These are phyloP conservation scores for Leishmania arabica DNA, from an alignment of 208 protist genomes.

Conservation along the genomic window DNA sequence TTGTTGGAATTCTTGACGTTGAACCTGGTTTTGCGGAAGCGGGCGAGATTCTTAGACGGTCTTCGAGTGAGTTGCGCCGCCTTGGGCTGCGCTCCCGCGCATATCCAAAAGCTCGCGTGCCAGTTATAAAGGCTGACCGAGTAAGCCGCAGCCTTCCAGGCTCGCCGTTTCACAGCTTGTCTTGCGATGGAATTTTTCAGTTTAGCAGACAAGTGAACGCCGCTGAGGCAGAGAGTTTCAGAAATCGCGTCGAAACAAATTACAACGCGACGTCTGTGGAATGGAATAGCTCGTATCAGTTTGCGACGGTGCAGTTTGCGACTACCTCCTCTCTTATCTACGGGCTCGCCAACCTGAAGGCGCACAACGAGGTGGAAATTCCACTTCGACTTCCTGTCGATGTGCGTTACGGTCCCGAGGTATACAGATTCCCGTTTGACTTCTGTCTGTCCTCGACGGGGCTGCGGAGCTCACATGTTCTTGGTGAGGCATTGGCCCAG, in stretches of 20 bases:
- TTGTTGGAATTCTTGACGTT: slow-evolving; percentile 86
- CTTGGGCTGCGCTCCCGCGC: slow-evolving; percentile 69
- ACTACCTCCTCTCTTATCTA: slow-evolving; percentile 63
- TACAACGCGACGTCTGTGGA: slow-evolving; percentile 71
- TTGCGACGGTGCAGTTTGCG: slow-evolving; percentile 78
- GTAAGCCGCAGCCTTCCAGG: slow-evolving; percentile 78
- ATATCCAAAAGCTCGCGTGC: slow-evolving; percentile 81
- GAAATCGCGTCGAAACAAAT: slow-evolving; percentile 46
- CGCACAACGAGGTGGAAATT: slow-evolving; percentile 77
- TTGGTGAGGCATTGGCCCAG: slow-evolving; percentile 63
- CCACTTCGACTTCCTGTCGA: slow-evolving; percentile 81
- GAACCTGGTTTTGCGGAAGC: slow-evolving; percentile 83
- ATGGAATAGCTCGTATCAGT: slow-evolving; percentile 78
- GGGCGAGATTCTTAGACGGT: slow-evolving; percentile 67
- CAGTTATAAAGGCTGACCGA: slow-evolving; percentile 84
- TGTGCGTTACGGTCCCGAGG: slow-evolving; percentile 73
- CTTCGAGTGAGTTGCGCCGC: slow-evolving; percentile 70
- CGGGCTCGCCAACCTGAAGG: slow-evolving; percentile 71
- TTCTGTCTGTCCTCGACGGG: slow-evolving; percentile 89
- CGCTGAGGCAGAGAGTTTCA: slow-evolving; percentile 54
- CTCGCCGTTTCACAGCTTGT: slow-evolving; percentile 69
- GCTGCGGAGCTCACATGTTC: slow-evolving; percentile 81
- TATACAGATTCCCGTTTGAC: slow-evolving; percentile 90
- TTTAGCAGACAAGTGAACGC: slow-evolving; percentile 65
- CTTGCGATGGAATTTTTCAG: slow-evolving; percentile 81